Base-by-base conservation (phyloP, 306 rosid species). In the Urtica urens region DNA sequence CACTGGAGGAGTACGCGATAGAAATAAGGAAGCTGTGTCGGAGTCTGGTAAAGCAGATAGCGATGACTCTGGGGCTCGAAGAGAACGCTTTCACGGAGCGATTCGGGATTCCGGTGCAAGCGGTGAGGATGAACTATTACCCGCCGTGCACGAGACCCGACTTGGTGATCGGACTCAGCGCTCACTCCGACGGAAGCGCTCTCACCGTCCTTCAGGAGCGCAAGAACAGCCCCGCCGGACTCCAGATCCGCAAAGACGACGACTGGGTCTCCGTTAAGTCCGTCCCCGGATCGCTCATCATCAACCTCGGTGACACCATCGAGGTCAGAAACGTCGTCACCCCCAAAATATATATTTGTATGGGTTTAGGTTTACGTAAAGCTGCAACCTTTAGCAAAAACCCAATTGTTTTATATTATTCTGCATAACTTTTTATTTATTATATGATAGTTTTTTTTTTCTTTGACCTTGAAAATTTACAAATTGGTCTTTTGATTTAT, bases 101-200 rank as follows among this genome's bases (percentile, higher is more conserved):
- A 49, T 63, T 53, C 19, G 12, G 7, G 25, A 40, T 14, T 33
- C 20, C 38, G 4, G 58, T 34, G 17, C 53, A 50, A 37, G 35
- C 35, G 2, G 45, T 45, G 65, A 25, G 60, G 5, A 51, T 65
- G 65, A 65, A 57, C 60, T 65, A 65, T 10, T 51, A 58, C 18
- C 71, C 60, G 5, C 30, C 45, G 7, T 65, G 71, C 23, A 19
- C 49, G 2, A 47, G 11, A 37, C 71, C 65, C 16, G 65, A 65
- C 1, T 55, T 58, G 43, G 65, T 65, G 27, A 59, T 65, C 18
- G 60, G 71, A 7, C 4, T 58, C 8, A 45, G 71, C 38, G 60
- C 55, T 2, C 71, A 58, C 59, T 56, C 49, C 19, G 65, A 55
- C 10, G 53, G 60, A 3, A 40, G 69, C 20, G 14, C 59, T 51